phyloP scores from a whole-genome alignment of 129 eudicot species.

The Escallonia herrerae region DNA sequence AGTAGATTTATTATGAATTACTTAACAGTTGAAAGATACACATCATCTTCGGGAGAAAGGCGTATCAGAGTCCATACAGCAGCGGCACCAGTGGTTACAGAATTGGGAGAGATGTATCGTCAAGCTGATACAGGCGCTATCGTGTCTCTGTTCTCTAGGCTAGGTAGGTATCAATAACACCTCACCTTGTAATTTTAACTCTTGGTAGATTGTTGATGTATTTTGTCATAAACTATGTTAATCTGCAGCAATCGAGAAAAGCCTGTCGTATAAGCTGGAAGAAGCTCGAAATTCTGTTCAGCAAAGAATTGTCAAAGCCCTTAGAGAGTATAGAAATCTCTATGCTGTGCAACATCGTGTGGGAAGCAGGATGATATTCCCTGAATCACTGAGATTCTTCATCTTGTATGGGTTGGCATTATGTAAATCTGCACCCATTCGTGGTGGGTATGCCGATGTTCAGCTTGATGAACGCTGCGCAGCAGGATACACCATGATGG shows the following conservation, averaged over 20 bases:
- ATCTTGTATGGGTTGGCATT: slow-evolving; percentile 72
- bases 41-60: slow-evolving; percentile 96
- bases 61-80: slow-evolving; percentile 99
- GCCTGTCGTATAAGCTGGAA: slow-evolving; percentile 78
- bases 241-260: slow-evolving; percentile 81
- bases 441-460: slow-evolving; percentile 85
- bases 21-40: slow-evolving; percentile 75
- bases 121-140: slow-evolving; percentile 95
- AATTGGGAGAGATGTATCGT: slow-evolving; percentile 96
- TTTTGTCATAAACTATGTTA: slow-evolving; percentile 2
- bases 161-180: slow-evolving; percentile 67
- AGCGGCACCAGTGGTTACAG: slow-evolving; percentile 95
- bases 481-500: slow-evolving; percentile 93
- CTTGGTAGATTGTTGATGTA: neutral
- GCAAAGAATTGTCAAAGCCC: slow-evolving; percentile 72
- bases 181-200: slow-evolving; percentile 1
- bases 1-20: slow-evolving; percentile 1
- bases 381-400: slow-evolving; percentile 80
- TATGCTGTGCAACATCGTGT: slow-evolving; percentile 83
- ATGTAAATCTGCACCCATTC: slow-evolving; percentile 74
- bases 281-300: slow-evolving; percentile 71
- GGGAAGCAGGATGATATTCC: slow-evolving; percentile 88
- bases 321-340: slow-evolving; percentile 86
- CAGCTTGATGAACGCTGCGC: slow-evolving; percentile 97
- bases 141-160: slow-evolving; percentile 69